Evolutionary conservation across 2,329 filamentous ascomycete species (phyloP).

Genomic region (Nigrospora osmanthi): DNA sequence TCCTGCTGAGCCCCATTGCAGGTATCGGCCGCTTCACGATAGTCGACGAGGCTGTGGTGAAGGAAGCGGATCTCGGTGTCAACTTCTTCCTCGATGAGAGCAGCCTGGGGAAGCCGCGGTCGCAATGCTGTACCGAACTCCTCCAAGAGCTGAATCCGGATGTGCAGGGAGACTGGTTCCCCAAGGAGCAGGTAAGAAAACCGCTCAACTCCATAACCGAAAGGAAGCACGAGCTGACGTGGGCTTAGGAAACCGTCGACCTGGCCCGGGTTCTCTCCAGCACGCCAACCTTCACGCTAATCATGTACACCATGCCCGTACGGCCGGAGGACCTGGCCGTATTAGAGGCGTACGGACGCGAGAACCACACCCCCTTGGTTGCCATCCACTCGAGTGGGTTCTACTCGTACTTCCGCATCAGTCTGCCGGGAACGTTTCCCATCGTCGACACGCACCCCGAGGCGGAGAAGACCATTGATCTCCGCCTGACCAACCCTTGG

Average conservation of each 20-base stretch:
- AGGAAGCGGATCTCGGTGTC: slow-evolving; percentile 77
- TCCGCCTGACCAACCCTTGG: slow-evolving; percentile 82
- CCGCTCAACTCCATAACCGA: not conserved
- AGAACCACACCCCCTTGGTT: slow-evolving; percentile 64
- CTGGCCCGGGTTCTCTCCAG: slow-evolving; percentile 32
- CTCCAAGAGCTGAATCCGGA: slow-evolving; percentile 89
- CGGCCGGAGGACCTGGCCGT: slow-evolving; percentile 30
- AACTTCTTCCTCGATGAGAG: slow-evolving; percentile 92
- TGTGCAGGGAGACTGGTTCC: slow-evolving; percentile 68
- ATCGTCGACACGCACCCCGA: slow-evolving; percentile 96
- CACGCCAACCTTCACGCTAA: slow-evolving; percentile 39
- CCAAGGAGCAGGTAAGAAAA: slow-evolving; percentile 33
- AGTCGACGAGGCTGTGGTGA: slow-evolving; percentile 70
- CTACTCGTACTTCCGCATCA: slow-evolving; percentile 80
- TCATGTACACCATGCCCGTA: slow-evolving; percentile 47
- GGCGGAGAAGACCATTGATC: slow-evolving; percentile 72
- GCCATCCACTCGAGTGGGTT: slow-evolving; percentile 87
- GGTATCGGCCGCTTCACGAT: slow-evolving; percentile 90
- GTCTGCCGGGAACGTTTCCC: slow-evolving; percentile 72
- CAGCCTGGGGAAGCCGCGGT: slow-evolving; percentile 68
- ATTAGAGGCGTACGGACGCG: slow-evolving; percentile 38
- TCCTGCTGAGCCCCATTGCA: slow-evolving; percentile 22
- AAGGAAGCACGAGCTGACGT: not conserved
- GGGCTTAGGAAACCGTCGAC: slow-evolving; percentile 21
- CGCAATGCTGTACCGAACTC: slow-evolving; percentile 68